Percentiles rank a stretch among this genome's conserved stretches.
These are phyloP conservation scores for Porodaedalea pini DNA, from an alignment of 1,284 basidiomycete species.

Conservation along the genomic window DNA sequence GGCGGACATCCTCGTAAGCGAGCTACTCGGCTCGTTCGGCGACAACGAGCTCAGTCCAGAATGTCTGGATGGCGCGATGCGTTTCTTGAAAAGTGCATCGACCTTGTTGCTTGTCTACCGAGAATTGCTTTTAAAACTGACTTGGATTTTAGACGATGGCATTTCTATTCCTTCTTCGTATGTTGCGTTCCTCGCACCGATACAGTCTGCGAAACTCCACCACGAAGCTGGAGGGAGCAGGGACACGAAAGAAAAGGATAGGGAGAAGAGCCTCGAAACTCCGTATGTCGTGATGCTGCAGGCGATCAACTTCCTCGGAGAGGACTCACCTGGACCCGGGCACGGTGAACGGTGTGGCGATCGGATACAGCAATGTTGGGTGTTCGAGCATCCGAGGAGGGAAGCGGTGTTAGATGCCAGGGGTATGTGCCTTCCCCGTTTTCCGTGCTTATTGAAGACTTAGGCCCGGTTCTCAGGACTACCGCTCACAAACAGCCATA, in stretches of 20 bases:
- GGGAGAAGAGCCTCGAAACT: conserved; percentile 71
- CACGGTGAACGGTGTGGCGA: conserved; percentile 67
- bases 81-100: conserved; percentile 80
- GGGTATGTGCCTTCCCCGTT: conserved; percentile 22
- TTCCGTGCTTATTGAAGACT: background rate
- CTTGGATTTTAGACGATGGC: conserved; percentile 62
- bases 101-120: background rate
- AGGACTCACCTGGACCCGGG: conserved; percentile 52
- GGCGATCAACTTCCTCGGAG: conserved; percentile 84
- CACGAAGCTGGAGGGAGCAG: conserved; percentile 70
- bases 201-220: conserved; percentile 90
- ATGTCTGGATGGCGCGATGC: conserved; percentile 92
- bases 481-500: conserved; percentile 86
- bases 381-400: conserved; percentile 89
- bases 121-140: background rate
- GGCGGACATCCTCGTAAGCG: conserved; percentile 93
- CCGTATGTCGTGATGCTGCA: conserved; percentile 99
- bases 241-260: conserved; percentile 43
- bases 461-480: conserved; percentile 48
- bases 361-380: conserved; percentile 94
- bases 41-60: conserved; percentile 99
- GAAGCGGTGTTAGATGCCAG: conserved; percentile 71
- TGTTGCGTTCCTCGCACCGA: conserved; percentile 89
- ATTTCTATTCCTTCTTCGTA: conserved; percentile 97
- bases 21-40: conserved; percentile 94